Conservation (phyloP, 768 basidiomycete genomes). For the Suillus ampliporus region DNA sequence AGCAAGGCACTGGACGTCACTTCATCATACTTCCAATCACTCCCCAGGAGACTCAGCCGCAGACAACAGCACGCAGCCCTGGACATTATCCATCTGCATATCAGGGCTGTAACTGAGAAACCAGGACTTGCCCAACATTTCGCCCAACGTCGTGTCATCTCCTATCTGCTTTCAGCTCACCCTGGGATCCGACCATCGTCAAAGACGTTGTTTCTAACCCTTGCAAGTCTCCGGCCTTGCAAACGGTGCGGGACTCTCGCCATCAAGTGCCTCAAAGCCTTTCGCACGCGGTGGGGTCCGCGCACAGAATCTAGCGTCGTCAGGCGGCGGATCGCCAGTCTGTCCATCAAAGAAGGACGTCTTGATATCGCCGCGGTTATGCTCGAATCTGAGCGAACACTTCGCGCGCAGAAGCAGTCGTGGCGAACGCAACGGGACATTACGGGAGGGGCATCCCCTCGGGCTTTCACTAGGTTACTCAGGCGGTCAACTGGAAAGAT, state of each 20-base stretch:
- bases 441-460: constrained; percentile 13
- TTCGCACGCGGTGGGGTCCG: constrained; percentile 60
- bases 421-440: constrained; percentile 19
- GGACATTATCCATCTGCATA: constrained; percentile 60
- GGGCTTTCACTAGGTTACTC: constrained; percentile 14
- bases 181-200: constrained; percentile 59
- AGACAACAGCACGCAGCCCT: constrained; percentile 45
- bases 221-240: constrained; percentile 54
- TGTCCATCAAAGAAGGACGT: constrained; percentile 71
- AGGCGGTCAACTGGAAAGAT: constrained; percentile 29
- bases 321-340: constrained; percentile 57
- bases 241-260: constrained; percentile 63
- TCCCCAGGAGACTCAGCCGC: constrained; percentile 49
- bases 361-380: constrained; percentile 49
- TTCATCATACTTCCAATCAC: constrained; percentile 51
- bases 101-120: constrained; percentile 39
- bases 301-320: constrained; percentile 61
- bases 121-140: constrained; percentile 50
- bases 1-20: constrained; percentile 51
- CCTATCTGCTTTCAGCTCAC: constrained; percentile 51
- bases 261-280: constrained; percentile 47
- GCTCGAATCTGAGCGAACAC: constrained; percentile 22
- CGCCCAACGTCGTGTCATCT: constrained; percentile 49
- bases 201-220: constrained; percentile 62
- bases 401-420: constrained; percentile 14